Evolutionary conservation across 169 alveolate genomes (phyloP), one percentile per base, ranked within the genome.

Genomic region (Cyclospora cayetanensis): DNA sequence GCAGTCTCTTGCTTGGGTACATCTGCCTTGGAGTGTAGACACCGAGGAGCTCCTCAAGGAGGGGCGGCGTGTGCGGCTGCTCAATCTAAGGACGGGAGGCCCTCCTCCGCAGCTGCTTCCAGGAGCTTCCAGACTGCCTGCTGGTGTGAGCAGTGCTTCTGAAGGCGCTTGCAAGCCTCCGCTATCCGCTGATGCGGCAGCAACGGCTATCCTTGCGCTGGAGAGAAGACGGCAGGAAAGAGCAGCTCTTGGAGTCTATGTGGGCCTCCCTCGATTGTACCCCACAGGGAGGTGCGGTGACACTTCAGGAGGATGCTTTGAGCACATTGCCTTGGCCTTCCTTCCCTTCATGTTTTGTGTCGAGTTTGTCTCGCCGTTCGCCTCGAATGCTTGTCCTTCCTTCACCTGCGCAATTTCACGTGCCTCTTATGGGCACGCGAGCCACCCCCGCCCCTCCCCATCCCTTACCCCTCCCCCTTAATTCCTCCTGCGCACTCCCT

Each of bases 31-130:
- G 76, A 31, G 20, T 3, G 76, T 27, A 31, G 76, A 65, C 22
- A 65, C 76, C n/a, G 15, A 65, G 37, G 76, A 65, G 37, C 18
- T 31, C n/a, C 41, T 65, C 9, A 65, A 12, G 34, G 76, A 65
- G 37, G 76, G 76, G 15, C 76, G 34, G 76, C 76, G 76, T 9
- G 25, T 65, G 76, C 76, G 76, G 35, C 76, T 65, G 41, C 41
- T 20, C 25, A 2, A 2, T 18, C 76, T 65, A 1, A 35, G 76
- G 2, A 41, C 31, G 39, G 76, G 76, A 41, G 76, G 12, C 76
- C 39, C 76, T 18, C 76, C 76, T 15, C 55, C 7, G 76, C 76
- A 65, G 76, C 76, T 27, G 76, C 41, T 27, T 35, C 76, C n/a
- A n/a, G n/a, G n/a, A n/a, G n/a, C n/a, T n/a, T n/a, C n/a, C n/a